Evolutionary conservation across 2,329 filamentous ascomycete genomes (phyloP), one percentile per base, ranked within the genome.

Genomic region (Penicillium palitans): DNA sequence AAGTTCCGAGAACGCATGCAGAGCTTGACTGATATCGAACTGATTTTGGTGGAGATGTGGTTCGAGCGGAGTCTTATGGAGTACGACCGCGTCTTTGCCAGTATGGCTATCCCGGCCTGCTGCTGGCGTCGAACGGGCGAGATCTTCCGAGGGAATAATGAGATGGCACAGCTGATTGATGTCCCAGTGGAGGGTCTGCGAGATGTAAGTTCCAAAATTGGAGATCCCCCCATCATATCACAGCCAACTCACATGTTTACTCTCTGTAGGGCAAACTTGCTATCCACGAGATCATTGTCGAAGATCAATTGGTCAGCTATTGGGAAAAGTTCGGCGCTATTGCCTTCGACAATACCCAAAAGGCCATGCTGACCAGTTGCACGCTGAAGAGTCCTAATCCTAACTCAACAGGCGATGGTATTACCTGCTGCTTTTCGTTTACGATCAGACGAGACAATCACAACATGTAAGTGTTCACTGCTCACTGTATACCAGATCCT

Each of bases 311-410:
- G 60, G 95, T 98, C 55, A 90, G 91, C 68, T 99, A 99, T 71
- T 99, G 95, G 95, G 95, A 99, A 76, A 96, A 99, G 70, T 99
- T 99, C 71, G 93, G 93, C 51, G 93, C 92, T 6, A 98, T 99
- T 68, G 96, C 95, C 10, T 99, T 99, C 75, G 95, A 99, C 72
- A 87, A 89, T 57, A 88, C 86, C 10, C 95, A 98, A 72, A 96
- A 99, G 74, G 96, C 93, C 24, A 91, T 99, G 69, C 81, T 99
- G 66, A 99, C 95, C 24, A 93, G 90, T 65, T 99, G 95, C 73
- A 89, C 90, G 12, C 79, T 99, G 61, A 96, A 96, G 76, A 93
- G 87, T 65, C 93, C 90, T 4, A 85, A 87, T 62, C 82, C 86
- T 51, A 84, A 84, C 60, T 86, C 88, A 3, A 85, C 86, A 45